Evolutionary conservation across 2,329 filamentous ascomycete genomes (phyloP).

Genomic region (Rosellinia necatrix): DNA sequence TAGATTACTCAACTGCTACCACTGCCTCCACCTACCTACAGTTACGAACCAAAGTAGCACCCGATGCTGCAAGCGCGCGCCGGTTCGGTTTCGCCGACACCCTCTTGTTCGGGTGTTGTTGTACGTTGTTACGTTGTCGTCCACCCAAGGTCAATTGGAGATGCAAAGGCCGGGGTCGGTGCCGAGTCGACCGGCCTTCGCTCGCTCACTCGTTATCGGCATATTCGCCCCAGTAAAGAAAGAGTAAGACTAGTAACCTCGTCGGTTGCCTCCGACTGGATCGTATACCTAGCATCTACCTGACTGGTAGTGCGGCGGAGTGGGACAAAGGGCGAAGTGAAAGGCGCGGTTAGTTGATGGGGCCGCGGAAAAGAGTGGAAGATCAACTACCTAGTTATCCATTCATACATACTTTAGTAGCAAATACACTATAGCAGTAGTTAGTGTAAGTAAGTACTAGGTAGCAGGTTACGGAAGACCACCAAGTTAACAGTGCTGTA

Average conservation of each 20-base stretch:
- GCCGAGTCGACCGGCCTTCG: constrained; percentile 2
- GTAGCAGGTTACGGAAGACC: too few species aligned
- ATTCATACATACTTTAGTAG: constrained; percentile 5
- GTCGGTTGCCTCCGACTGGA: constrained; percentile 20
- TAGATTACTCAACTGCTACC: too few species aligned
- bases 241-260: constrained; percentile 1
- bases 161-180: background rate
- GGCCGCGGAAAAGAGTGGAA: constrained; percentile 3
- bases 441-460: too few species aligned
- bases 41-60: background rate
- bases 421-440: too few species aligned
- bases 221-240: too few species aligned
- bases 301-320: background rate
- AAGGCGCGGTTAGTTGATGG: too few species aligned
- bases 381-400: too few species aligned
- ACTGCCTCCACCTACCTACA: too few species aligned
- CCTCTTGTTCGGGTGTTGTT: background rate
- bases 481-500: too few species aligned
- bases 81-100: constrained; percentile 23
- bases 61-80: background rate
- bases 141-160: background rate
- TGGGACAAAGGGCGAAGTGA: background rate
- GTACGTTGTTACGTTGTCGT: background rate
- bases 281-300: too few species aligned
- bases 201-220: background rate